Evolutionary conservation across 306 rosid genomes (phyloP), one percentile per base, ranked within the genome.

Genomic region (Prunus dulcis): DNA sequence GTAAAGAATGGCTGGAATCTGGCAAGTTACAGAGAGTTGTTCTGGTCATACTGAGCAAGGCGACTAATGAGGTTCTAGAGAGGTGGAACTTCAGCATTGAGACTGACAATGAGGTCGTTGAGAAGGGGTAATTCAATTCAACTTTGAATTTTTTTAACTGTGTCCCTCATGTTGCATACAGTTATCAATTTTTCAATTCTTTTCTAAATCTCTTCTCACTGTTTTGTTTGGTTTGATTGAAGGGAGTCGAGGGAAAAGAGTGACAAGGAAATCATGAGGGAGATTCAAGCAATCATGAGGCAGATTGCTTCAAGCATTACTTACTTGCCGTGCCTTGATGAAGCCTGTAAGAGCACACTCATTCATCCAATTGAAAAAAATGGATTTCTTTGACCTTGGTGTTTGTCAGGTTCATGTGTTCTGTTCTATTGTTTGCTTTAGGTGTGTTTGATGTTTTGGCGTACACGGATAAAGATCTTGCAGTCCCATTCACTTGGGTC

Each of bases 271-370:
- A 96, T 96, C 56, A 96, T 96, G 99, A 92, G 99, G 80, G 99
- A 96, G 87, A 96, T 96, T 58, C 99, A 96, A 81, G 99, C 99
- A 19, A 92, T 96, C 69, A 96, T 96, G 99, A 74, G 99, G 58
- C 99, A 96, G 89, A 92, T 96, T 86, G 99, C 98, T 69, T 96
- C 99, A 0, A 92, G 99, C 85, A 96, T 96, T 74, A 96, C 99
- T 79, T 96, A 96, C 80, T 81, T 96, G 89, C 99, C 99, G 38
- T 96, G 99, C 88, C 87, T 96, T 20, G 99, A 96, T 58, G 99
- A 92, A 78, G 78, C 97, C 45, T 91, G 99, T 95, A 88, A 87
- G 92, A 73, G 30, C 49, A 27, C 19, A 14, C 23, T 12, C 67
- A 27, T 19, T 41, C 2, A 20, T 28, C 18, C 46, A 64, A 49